Evolutionary conservation across 352 stramenopile genomes (phyloP), one percentile per base, ranked within the genome.

Genomic region (Phytophthora pisi): DNA sequence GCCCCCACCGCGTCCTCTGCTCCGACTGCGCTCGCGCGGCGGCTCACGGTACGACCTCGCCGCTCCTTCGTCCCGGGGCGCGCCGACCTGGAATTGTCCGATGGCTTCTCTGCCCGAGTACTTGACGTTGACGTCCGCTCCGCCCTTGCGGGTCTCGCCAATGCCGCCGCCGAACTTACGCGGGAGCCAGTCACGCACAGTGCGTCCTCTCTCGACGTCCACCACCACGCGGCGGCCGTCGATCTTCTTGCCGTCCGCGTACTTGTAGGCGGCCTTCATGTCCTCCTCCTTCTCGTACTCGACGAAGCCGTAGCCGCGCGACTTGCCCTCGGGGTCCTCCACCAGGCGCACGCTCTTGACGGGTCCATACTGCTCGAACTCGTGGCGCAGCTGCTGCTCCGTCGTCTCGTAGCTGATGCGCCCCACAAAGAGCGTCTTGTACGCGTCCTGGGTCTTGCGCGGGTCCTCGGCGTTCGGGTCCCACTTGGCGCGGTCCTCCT

Each of bases 381-480:
- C 96, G 38, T 98, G 82, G 6, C 97, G 84, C 18, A 99, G 78
- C 74, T 99, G 98, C 56, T 98, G 92, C 75, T 99, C 97, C 28
- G 93, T 99, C 5, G 98, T 99, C 71, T 99, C 96, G 74, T 99
- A 99, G 59, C 91, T 98, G 38, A 99, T 92, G 62, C 97, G 87
- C 4, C 91, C 95, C 0, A 99, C 94, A 76, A 99, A 99, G 0
- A 99, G 84, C 45, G 98, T 99, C 81, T 98, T 99, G 88, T 99
- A 99, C 59, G 97, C 90, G 58, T 98, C 89, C 56, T 88, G 78
- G 4, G 89, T 96, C 75, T 95, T 93, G 47, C 70, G 68, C 43
- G 88, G 68, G 53, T 90, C 82, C 28, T 75, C 47, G 7, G 72
- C 75, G 45, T 91, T 84, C 16, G 85, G 81, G 55, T 97, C 78